Base-by-base conservation (phyloP, 768 basidiomycete species). In the Lentinula lateritia region DNA sequence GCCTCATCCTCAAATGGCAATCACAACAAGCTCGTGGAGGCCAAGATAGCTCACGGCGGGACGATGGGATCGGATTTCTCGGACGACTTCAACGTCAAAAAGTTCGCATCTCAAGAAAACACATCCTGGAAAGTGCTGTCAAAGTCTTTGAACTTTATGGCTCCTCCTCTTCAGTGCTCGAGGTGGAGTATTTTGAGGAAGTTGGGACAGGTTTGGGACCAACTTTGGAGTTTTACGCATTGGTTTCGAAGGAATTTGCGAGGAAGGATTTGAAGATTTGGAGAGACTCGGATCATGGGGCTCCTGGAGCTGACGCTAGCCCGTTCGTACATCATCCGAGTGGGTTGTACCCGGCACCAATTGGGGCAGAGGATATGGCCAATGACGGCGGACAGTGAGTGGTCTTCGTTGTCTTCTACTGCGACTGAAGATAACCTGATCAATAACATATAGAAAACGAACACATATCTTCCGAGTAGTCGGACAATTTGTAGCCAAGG, bases 121-220 rank as follows among this genome's bases (percentile, higher is more conserved):
- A 96, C 68, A 88, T 98, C 34, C 81, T 99, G 20, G 96, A 98
- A 72, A 96, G 95, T 18, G 95, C 94, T 0, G 88, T 95, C 69
- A 98, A 98, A 73, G 93, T 95, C 8, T 93, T 99, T 65, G 95
- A 96, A 70, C 84, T 98, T 54, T 99, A 98, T 67, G 97, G 97
- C 1, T 92, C 93, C 0, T 94, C 93, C 2, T 92, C 90, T 4
- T 94, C 94, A 0, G 86, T 98, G 20, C 83, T 99, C 45, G 97
- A 99, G 72, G 94, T 98, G 55, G 95, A 99, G 76, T 98, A 98
- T 76, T 98, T 98, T 69, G 94, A 97, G 69, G 97, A 99, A 78
- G 95, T 98, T 52, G 97, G 97, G 18, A 98, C 96, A 7, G 97
- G 97, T 18, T 78, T 99, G 10, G 97, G 97, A 2, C 97, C 97